Evolutionary conservation across 2,329 filamentous ascomycete species (phyloP), one percentile per base, ranked within the genome.

Genomic region (Paecilomyces fulvus): DNA sequence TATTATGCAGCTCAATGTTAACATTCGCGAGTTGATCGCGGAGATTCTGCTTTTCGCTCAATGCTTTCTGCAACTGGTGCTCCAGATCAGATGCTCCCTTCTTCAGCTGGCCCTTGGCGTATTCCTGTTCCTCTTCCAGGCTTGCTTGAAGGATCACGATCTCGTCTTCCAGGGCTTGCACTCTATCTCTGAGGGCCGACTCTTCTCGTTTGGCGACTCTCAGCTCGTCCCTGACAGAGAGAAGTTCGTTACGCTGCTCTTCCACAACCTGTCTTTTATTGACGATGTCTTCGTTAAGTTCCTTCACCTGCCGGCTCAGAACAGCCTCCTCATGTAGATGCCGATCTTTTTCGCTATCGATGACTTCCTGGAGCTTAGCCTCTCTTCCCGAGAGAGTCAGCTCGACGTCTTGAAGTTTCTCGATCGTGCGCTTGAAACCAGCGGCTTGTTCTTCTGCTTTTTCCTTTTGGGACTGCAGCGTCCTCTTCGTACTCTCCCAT

Each of bases 261-360:
- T 87, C 87, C 5, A 90, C 71, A 49, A 83, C 77, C n/a, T 80
- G 75, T 65, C 88, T 83, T 60, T 87, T 84, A 28, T 82, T 77
- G 56, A 87, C 80, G 11, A 94, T 78, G 57, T 90, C 88, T 51
- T 84, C 80, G 64, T 88, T 86, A 9, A 94, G 77, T 53, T 87
- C 86, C 51, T 87, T 82, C 53, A 95, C 83, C 68, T 94, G 89
- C n/a, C 82, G 80, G 59, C 78, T 83, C 53, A 95, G 76, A 7
- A 85, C 74, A 10, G 82, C 82, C 67, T 92, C 87, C 64, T 92
- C 88, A 55, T 81, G 83, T 60, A 80, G 80, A 65, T 94, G 86
- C 23, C 88, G 84, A 60, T 89, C 82, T 51, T 82, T 81, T 65
- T 92, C 88, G 64, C 83, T 88, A 60, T 87, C 80, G 11, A 91